Evolutionary conservation across 2,329 filamentous ascomycete genomes (phyloP), one percentile per base, ranked within the genome.

Genomic region (Alternaria brassicicola): DNA sequence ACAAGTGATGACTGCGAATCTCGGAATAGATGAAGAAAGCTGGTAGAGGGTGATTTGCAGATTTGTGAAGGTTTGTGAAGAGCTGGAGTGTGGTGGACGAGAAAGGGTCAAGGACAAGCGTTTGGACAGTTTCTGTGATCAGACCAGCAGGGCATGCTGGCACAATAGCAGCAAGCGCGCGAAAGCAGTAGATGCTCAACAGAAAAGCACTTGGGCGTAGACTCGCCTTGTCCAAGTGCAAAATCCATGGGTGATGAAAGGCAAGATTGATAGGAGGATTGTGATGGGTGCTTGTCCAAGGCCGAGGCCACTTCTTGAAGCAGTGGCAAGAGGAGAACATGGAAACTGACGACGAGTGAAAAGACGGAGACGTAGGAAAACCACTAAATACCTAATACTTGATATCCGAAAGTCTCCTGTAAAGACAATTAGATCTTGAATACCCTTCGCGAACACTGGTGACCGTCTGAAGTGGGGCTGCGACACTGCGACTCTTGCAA

Each of bases 391-490:
- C 59, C 47, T 39, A 42, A 25, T 45, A 19, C 35, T 13, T 26
- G 39, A 30, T 43, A 35, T 19, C 4, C 21, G 31, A 19, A 28
- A n/a, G 10, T 38, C 26, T 43, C 3, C 15, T 43, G 31, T 30
- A 41, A 33, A 59, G 45, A 33, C 48, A 46, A 13, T 19, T 36
- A 36, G 33, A n/a, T 19, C 48, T 26, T 35, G 28, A n/a, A 52
- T 35, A 33, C 21, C 2, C 39, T 35, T 52, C 15, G 51, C 30
- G 9, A 36, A 26, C 1, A 52, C 31, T 38, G 5, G 39, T 52
- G 19, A 19, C 42, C 6, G 43, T 30, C 45, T 6, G 38, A 46
- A 30, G 59, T 49, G 61, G 59, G 61, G 59, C 33, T 57, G 25
- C 48, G 33, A 31, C 48, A 41, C 48, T 41, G 13, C 15, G 25